Conservation (phyloP, 2,329 filamentous ascomycete species). For the Arthrobotrys musiformis region DNA sequence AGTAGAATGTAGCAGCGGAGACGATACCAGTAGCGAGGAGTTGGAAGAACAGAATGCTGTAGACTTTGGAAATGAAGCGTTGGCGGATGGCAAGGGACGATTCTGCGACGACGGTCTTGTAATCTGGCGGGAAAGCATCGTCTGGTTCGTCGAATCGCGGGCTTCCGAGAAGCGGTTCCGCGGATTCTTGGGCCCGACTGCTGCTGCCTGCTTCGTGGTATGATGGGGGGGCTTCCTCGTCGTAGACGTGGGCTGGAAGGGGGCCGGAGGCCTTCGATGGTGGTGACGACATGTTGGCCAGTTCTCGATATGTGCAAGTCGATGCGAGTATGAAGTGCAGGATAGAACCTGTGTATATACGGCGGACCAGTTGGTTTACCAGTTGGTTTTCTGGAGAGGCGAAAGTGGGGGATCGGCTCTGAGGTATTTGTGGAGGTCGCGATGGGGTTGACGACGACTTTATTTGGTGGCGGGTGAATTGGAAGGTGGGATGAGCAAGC, state of each 20-base stretch:
- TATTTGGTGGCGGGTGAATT: constrained; percentile 40
- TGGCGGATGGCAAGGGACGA: constrained; percentile 95
- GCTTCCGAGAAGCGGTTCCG: constrained; percentile 44
- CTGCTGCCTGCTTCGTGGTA: constrained; percentile 49
- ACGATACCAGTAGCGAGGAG: constrained; percentile 84
- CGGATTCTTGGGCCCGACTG: constrained; percentile 35
- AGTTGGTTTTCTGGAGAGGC: neutral
- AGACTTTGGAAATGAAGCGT: constrained; percentile 97
- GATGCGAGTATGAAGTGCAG: neutral
- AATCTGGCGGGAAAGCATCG: constrained; percentile 67
- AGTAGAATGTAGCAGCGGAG: constrained; percentile 87
- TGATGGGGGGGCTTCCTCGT: constrained; percentile 52
- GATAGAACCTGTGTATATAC: neutral
- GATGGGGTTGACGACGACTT: constrained; percentile 33
- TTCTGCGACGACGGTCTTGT: constrained; percentile 91
- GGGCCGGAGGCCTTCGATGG: constrained; percentile 44
- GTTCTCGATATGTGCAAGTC: neutral
- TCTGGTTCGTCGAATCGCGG: constrained; percentile 46
- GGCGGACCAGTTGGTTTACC: neutral
- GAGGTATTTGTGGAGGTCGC: neutral
- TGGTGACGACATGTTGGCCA: constrained; percentile 33
- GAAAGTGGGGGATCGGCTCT: neutral
- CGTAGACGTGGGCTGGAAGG: constrained; percentile 40
- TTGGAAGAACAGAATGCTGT: constrained; percentile 95
- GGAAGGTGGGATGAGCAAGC: constrained; percentile 23